Evolutionary conservation across 1,139 yeast species (phyloP).

Genomic region (Lipomyces yarrowii): DNA sequence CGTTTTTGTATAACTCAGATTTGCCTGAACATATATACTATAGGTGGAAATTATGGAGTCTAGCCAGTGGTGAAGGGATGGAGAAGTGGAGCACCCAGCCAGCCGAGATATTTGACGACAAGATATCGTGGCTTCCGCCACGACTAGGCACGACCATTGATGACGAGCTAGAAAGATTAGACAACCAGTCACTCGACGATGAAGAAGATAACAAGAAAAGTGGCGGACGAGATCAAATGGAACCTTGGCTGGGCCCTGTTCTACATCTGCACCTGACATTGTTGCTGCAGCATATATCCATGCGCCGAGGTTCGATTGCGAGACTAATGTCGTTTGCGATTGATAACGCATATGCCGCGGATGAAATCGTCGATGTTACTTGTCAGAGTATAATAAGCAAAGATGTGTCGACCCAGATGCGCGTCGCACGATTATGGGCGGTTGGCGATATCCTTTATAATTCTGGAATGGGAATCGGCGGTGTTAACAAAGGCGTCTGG

Average conservation of each 20-base stretch:
- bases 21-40: constrained; percentile 35
- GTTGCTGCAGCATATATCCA: constrained; percentile 36
- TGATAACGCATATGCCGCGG: constrained; percentile 35
- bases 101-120: constrained; percentile 13
- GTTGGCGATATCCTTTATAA: constrained; percentile 40
- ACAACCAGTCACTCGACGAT: constrained; percentile 23
- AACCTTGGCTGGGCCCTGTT: constrained; percentile 30
- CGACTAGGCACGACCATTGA: constrained; percentile 23
- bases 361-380: constrained; percentile 36
- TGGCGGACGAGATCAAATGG: constrained; percentile 17
- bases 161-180: constrained; percentile 30
- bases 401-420: constrained; percentile 23
- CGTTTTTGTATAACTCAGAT: constrained; percentile 35
- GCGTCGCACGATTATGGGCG: constrained; percentile 38
- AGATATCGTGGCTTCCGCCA: constrained; percentile 32
- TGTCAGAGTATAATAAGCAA: constrained; percentile 34
- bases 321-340: constrained; percentile 41
- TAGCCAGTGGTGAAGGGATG: constrained; percentile 24
- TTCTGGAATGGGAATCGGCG: constrained; percentile 34
- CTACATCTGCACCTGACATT: constrained; percentile 33
- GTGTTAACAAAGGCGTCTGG: constrained; percentile 30
- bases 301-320: constrained; percentile 40
- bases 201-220: constrained; percentile 21
- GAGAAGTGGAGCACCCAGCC: constrained; percentile 22
- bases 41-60: constrained; percentile 35